Base-by-base conservation (phyloP, 2,329 filamentous ascomycete species). In the Helicocarpus griseus region DNA sequence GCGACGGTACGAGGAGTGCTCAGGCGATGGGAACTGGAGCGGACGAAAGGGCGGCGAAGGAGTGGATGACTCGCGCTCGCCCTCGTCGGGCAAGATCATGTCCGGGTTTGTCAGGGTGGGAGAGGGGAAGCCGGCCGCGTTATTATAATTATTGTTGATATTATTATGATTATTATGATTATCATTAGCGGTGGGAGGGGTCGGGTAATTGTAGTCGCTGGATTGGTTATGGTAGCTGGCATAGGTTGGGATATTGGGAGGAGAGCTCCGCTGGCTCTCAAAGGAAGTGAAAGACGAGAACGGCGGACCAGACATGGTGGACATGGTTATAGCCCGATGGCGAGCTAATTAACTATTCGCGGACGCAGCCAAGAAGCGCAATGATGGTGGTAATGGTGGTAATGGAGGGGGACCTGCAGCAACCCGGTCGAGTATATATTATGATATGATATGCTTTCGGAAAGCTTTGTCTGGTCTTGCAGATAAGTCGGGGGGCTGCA, bases 81-180 rank as follows among this genome's bases (percentile, higher is more conserved):
- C 77, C 63, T 84, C 82, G 65, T 86, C 83, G 54, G 90, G 90
- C 49, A 96, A 74, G 61, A 96, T 95, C 88, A 95, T 90, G 67
- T 95, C 90, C 49, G 89, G 89, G 68, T 95, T 94, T 51, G 89
- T 94, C 62, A 96, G 74, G 2, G 90, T 95, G 44, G 90, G 90
- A 54, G 88, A 94, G 11, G 81, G 82, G 24, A 48, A 45, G 17
- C 22, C 17, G 13, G 36, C 19, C 21, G 45, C 6, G 5, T 5
- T 47, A 26, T 36, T 36, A 35, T 19, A 24, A 47, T 36, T 35
- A 14, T 35, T 35, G 31, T 35, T 35, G 31, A 35, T 35, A 14
- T 14, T 7, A 14, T 35, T 35, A 7, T 35, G 9, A 14, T 35
- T 35, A 35, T n/a, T n/a, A n/a, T n/a, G n/a, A n/a, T n/a, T 45